These are phyloP conservation scores for Monosporascus cannonballus DNA, from an alignment of 2,329 filamentous ascomycete genomes.

Conservation along the genomic window DNA sequence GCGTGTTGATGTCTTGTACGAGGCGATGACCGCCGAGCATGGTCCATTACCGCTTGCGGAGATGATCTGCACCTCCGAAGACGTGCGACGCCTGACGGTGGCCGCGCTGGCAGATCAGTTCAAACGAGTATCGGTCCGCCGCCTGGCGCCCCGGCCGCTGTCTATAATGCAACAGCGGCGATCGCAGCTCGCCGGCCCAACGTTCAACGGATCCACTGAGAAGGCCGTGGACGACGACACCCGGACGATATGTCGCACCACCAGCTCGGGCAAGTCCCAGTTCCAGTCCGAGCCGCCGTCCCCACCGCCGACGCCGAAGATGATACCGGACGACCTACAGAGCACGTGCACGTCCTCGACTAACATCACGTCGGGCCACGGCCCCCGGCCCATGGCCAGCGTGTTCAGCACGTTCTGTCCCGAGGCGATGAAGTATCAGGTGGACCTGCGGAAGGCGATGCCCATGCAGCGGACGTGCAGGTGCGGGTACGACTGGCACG, in stretches of 20 bases:
- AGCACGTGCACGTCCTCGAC: slow-evolving; percentile 12
- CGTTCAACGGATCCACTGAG: slow-evolving; percentile 10
- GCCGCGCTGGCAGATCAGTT: slow-evolving; percentile 30
- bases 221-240: slow-evolving; percentile 15
- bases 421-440: slow-evolving; percentile 33
- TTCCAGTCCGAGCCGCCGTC: slow-evolving; percentile 25
- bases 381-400: slow-evolving; percentile 27
- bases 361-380: not conserved
- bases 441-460: slow-evolving; percentile 25
- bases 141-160: slow-evolving; percentile 14
- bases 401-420: slow-evolving; percentile 35
- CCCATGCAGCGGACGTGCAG: slow-evolving; percentile 21
- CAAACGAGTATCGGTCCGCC: slow-evolving; percentile 25
- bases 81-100: slow-evolving; percentile 24
- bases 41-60: slow-evolving; percentile 27
- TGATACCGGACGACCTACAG: slow-evolving; percentile 14
- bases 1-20: slow-evolving; percentile 22
- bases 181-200: slow-evolving; percentile 7
- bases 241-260: slow-evolving; percentile 17
- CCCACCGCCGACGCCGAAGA: slow-evolving; percentile 25
- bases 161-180: slow-evolving; percentile 2
- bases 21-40: slow-evolving; percentile 10
- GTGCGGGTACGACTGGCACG: slow-evolving; percentile 32
- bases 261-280: slow-evolving; percentile 17
- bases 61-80: slow-evolving; percentile 28